phyloP scores from a whole-genome alignment of 176 grass and related monocot genomes.

The Musa beccarii region DNA sequence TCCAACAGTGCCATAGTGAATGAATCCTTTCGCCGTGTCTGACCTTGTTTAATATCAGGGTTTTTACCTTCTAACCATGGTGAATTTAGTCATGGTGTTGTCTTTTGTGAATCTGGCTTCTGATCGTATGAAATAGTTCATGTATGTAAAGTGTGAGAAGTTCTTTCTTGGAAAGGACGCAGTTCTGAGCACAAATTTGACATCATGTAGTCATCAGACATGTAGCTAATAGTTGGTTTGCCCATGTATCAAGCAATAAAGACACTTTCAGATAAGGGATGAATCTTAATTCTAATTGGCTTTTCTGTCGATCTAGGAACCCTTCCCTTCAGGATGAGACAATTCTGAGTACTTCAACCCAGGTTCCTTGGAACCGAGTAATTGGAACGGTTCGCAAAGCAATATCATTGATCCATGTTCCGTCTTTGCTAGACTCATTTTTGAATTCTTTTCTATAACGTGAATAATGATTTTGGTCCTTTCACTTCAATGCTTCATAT shows the following conservation, averaged over 20 bases:
- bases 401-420: neutral
- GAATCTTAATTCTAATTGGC: neutral
- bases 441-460: neutral
- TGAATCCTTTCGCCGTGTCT: too few species aligned
- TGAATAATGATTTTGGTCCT: neutral
- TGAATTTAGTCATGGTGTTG: too few species aligned
- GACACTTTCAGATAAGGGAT: neutral
- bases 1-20: too few species aligned
- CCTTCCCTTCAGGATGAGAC: too few species aligned
- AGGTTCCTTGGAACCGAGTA: too few species aligned
- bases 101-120: too few species aligned
- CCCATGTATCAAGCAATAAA: neutral
- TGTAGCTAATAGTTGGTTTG: neutral
- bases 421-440: neutral
- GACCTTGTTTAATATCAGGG: too few species aligned
- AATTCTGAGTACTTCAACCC: too few species aligned
- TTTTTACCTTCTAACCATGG: too few species aligned
- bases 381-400: neutral
- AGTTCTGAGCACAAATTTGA: neutral
- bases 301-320: neutral
- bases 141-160: neutral
- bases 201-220: neutral
- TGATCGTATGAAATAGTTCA: too few species aligned
- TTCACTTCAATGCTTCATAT: too few species aligned
- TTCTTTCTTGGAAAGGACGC: neutral